Base-by-base conservation (phyloP, 2,329 filamentous ascomycete genomes). In the Alternaria consortialis region DNA sequence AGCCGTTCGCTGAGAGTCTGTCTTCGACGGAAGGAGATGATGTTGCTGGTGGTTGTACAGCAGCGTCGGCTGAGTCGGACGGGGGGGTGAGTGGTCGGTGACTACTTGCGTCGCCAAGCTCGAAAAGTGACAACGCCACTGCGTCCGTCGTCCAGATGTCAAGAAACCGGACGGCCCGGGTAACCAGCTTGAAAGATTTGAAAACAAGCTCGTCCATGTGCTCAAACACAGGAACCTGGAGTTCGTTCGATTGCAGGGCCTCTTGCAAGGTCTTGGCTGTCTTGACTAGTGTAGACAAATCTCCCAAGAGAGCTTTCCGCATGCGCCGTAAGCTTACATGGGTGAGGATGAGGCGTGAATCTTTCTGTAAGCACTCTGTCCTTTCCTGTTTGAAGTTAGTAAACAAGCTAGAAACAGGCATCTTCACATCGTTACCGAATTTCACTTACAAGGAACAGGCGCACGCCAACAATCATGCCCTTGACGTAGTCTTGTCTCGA, bases 131-230 rank as follows among this genome's bases (percentile, higher is more conserved):
- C n/a, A 85, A 85, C 32, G 89, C 84, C 37, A 87, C 74, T 31
- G 81, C 77, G 31, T 81, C 77, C 52, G 81, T 91, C 37, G 91
- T 90, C 81, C 95, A 89, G 2, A 94, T 85, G 69, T 99, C 95
- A 42, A 97, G 85, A 73, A 99, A 98, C 44, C 90, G 87, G 27
- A 97, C 93, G 13, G 92, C 93, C 71, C 94, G 90, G 48, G 90
- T 94, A n/a, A 97, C 91, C 53, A 98, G 93, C 74, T 91, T 93
- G 82, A 97, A 98, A 0, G 94, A 94, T 77, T 94, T 95, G 54
- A 97, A 82, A 25, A 98, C 91, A 87, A 98, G 93, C 76, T 97
- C 92, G 73, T 98, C 94, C 58, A 97, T 87, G 58, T 94, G 87
- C 69, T 91, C 88, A 71, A 92, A 92, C 12, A 91, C 83, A 0